Base-by-base conservation (phyloP, 768 basidiomycete genomes). In the Suillus ampliporus region DNA sequence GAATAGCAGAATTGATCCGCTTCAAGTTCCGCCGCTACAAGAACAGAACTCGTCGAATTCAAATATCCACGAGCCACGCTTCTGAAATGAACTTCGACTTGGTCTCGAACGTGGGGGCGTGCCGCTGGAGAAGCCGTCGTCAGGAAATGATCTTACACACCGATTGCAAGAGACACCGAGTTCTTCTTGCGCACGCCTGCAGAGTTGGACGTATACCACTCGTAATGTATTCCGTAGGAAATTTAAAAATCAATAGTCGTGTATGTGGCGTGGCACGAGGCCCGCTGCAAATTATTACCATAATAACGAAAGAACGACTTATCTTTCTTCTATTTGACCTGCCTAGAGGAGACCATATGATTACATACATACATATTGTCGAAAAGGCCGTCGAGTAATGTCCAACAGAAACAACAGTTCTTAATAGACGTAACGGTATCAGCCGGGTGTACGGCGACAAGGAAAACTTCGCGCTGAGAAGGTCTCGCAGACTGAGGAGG, bases 351-450 rank as follows among this genome's bases (percentile, higher is more conserved):
- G 7, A 51, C 19, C n/a, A 13, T 19, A 51, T 51, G 19, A n/a
- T 51, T 51, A n/a, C 19, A 31, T 51, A 51, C 50, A 28, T 50
- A 50, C 48, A 19, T 50, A 31, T 50, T 50, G 15, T 51, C 28
- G 19, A 51, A 51, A 50, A 51, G 50, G 19, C 50, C 50, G 50
- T 51, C 31, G 50, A 51, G 50, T 1, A 5, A 51, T 31, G 31
- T 31, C 31, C 31, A 31, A 31, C 31, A 31, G 31, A 31, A 31
- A 31, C 31, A 31, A 31, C 31, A 6, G 31, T 31, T 51, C 50
- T 34, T 51, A 51, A 51, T 51, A 48, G 28, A 51, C 50, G 50
- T 51, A 51, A 51, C 5, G 17, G 50, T 13, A 13, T 5, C 9
- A 31, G 19, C 10, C 17, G 28, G 50, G 31, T 6, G 50, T 51